Base-by-base conservation (phyloP, 768 basidiomycete genomes). In the Termitomyces sp. region DNA sequence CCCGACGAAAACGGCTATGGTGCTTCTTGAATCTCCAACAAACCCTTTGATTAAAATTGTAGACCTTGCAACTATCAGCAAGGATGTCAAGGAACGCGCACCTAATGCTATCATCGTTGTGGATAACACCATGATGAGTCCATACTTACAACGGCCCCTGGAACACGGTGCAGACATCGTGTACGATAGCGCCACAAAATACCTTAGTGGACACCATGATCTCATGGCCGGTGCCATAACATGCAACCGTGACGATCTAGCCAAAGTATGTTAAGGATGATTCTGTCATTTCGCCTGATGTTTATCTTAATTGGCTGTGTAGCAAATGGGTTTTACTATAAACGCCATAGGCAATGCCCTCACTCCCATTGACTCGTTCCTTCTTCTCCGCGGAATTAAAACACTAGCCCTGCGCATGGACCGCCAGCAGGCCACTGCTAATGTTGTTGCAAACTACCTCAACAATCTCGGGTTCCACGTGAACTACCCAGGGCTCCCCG, bases 101-200 rank as follows among this genome's bases (percentile, higher is more conserved):
- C 88, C 89, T 8, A 84, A 91, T 68, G 94, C 94, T 2, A 67
- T 94, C 66, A 78, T 96, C 57, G 91, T 96, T 40, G 94, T 94
- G 22, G 97, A 98, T 74, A 98, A 99, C 72, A 98, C 97, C 62
- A 98, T 98, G 97, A 98, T 98, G 96, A 97, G 95, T 70, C 96
- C 97, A 16, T 98, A 98, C 75, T 81, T 98, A 8, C 95, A 96
- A 71, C 79, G 96, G 60, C 97, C 97, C 12, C 84, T 98, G 40
- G 94, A 98, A 69, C 90, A 97, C 59, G 97, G 96, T 16, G 93
- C 93, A 52, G 97, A 99, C 71, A 87, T 99, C 58, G 96, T 98
- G 9, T 99, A 99, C 69, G 97, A 99, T 74, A 96, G 94, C 61
- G 97, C 89, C 11, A 98, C 97, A 24, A 99, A 99, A 72, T 98